Percentiles rank a stretch among this genome's conserved stretches.
These are phyloP conservation scores for Aspergillus nidulans DNA, from an alignment of 495 filamentous ascomycete species.

Conservation along the genomic window DNA sequence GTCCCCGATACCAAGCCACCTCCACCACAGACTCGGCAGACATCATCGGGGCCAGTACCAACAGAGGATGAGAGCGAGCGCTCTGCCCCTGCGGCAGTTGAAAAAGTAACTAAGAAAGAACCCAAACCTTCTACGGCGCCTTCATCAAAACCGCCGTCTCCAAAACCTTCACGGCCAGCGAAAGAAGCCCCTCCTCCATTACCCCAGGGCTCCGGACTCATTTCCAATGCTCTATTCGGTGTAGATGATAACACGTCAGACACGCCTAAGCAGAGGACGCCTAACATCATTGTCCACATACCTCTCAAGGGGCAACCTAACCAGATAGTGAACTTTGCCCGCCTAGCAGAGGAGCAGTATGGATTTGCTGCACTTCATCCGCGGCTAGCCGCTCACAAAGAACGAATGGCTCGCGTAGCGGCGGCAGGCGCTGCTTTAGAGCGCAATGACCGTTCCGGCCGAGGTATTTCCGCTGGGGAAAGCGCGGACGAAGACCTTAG, in stretches of 20 bases:
- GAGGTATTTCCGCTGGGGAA: slow-evolving; percentile 59
- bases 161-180: slow-evolving; percentile 49
- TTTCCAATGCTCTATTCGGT: slow-evolving; percentile 59
- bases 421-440: slow-evolving; percentile 80
- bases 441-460: slow-evolving; percentile 48
- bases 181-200: slow-evolving; percentile 54
- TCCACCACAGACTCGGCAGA: slow-evolving; percentile 4
- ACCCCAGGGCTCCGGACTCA: slow-evolving; percentile 63
- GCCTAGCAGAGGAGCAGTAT: slow-evolving; percentile 86
- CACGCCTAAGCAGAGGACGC: slow-evolving; percentile 48
- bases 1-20: slow-evolving; percentile 12
- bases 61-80: slow-evolving; percentile 40
- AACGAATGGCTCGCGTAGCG: slow-evolving; percentile 74
- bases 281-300: slow-evolving; percentile 81
- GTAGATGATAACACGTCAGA: slow-evolving; percentile 40
- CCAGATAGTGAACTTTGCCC: slow-evolving; percentile 92
- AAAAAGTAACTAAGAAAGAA: slow-evolving; percentile 28
- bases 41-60: slow-evolving; percentile 18
- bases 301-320: slow-evolving; percentile 74
- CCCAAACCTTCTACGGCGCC: slow-evolving; percentile 42
- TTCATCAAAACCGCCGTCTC: slow-evolving; percentile 55
- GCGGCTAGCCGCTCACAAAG: slow-evolving; percentile 77
- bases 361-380: slow-evolving; percentile 93
- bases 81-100: slow-evolving; percentile 13
- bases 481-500: slow-evolving; percentile 55